Evolutionary conservation across 2,329 filamentous ascomycete species (phyloP), one percentile per base, ranked within the genome.

Genomic region (Fusarium tricinctum): DNA sequence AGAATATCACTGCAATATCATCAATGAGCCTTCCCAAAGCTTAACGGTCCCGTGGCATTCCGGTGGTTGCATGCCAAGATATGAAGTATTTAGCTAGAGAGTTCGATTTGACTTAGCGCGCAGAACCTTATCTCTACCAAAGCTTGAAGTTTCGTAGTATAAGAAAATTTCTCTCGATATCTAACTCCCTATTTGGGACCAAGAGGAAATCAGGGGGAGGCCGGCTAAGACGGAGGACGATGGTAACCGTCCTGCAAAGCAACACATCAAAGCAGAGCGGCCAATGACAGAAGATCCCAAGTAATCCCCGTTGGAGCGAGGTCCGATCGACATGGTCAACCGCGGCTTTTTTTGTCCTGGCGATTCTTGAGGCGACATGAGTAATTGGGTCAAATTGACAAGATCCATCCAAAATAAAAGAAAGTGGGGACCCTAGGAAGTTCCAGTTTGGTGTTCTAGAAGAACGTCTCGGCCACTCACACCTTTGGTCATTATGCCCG

Each of bases 371-470:
- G 55, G 65, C 43, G 56, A 68, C 46, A 33, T 35, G 52, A 50
- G 32, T 44, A 46, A 69, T 63, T 58, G 68, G 68, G 14, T 22
- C 19, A 30, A 38, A 38, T 51, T 51, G 3, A 19, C 5, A 7
- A 52, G 56, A 20, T 35, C 56, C 35, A 58, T 48, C 42, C 42
- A 50, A 46, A 56, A 62, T 32, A 58, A 44, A 50, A 23, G 23
- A 46, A 55, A 62, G 38, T 62, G 65, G 66, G 66, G 62, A 68
- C 50, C 45, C 48, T 43, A 43, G 56, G 51, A 50, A 66, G 33
- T 51, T 56, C 51, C 66, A 69, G 51, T 52, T 66, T 66, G 28
- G 38, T 62, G 52, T 74, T 74, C 72, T 73, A 74, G 72, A 73
- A 73, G 62, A 52, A 59, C 42, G 42, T 56, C 33, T 39, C 17